Evolutionary conservation across 306 rosid genomes (phyloP).

Genomic region (Vicia faba): DNA sequence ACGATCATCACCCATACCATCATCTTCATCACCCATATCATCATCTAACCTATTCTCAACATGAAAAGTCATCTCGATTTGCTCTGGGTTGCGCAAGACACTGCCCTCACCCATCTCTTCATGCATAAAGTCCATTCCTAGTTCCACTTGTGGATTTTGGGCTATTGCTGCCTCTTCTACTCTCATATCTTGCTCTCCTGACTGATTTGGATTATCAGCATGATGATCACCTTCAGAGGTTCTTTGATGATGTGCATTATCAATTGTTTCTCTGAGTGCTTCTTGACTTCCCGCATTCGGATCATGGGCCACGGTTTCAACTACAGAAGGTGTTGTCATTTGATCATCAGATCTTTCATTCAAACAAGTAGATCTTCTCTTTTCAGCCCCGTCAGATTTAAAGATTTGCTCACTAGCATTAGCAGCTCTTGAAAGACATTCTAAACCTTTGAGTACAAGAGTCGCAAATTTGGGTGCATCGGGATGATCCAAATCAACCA

Average conservation of each 20-base stretch:
- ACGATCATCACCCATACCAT: constrained; percentile 97
- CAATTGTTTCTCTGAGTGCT: constrained; percentile 51
- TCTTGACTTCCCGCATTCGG: constrained; percentile 63
- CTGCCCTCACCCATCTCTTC: constrained; percentile 84
- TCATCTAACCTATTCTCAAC: constrained; percentile 90
- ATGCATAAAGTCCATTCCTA: constrained; percentile 88
- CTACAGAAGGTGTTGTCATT: constrained; percentile 53
- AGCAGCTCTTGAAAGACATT: constrained; percentile 93
- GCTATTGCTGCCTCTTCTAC: constrained; percentile 65
- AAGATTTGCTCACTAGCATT: constrained; percentile 85
- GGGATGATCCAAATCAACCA: constrained; percentile 97
- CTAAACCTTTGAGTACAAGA: constrained; percentile 85
- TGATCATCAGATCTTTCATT: constrained; percentile 72
- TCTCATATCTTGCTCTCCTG: constrained; percentile 75
- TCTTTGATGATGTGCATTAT: constrained; percentile 57
- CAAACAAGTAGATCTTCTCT: constrained; percentile 64
- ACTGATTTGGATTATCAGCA: constrained; percentile 50
- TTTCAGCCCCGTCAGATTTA: constrained; percentile 72
- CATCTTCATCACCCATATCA: constrained; percentile 97
- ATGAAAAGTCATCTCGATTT: constrained; percentile 85
- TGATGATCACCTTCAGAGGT: constrained; percentile 58
- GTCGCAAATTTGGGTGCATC: constrained; percentile 91
- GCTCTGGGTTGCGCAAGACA: constrained; percentile 69
- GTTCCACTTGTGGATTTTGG: constrained; percentile 68
- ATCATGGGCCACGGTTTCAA: constrained; percentile 52